Conservation (phyloP, 1,139 yeast species). For the Saccharomyces hybrid region DNA sequence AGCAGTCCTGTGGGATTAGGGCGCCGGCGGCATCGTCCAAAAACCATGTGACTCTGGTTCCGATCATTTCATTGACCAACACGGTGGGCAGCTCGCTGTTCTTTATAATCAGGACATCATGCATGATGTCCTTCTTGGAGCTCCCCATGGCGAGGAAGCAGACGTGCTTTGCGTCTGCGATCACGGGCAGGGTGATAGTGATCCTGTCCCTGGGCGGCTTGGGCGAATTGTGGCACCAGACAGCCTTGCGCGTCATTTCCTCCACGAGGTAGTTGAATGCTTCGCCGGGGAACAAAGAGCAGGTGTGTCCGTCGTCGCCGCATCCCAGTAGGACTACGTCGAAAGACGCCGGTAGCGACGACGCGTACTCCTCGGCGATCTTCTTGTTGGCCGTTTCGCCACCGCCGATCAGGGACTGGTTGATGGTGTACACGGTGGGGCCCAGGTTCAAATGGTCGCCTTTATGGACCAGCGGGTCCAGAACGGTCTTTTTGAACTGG, state of each 20-base stretch:
- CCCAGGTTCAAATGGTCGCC: constrained; percentile 24
- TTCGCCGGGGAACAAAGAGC: constrained; percentile 62
- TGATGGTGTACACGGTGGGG: constrained; percentile 75
- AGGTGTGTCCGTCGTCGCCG: constrained; percentile 98
- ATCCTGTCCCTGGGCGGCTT: constrained; percentile 86
- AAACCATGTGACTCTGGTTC: constrained; percentile 62
- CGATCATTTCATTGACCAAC: constrained; percentile 50
- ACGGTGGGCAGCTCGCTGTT: constrained; percentile 62
- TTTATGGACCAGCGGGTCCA: constrained; percentile 41
- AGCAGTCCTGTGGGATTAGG: neutral
- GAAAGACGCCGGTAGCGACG: constrained; percentile 67
- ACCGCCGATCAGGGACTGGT: constrained; percentile 62
- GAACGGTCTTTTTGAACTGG: constrained; percentile 63
- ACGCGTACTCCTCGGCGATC: constrained; percentile 84
- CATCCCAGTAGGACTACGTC: constrained; percentile 87
- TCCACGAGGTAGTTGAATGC: constrained; percentile 59
- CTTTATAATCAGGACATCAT: constrained; percentile 52
- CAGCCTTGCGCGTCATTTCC: constrained; percentile 76
- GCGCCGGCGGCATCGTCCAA: constrained; percentile 65
- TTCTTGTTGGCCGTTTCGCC: constrained; percentile 42
- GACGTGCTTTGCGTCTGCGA: constrained; percentile 60
- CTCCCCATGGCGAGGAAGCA: constrained; percentile 89
- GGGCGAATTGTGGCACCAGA: constrained; percentile 86
- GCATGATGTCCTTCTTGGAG: constrained; percentile 68
- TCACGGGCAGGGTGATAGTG: constrained; percentile 87